A percentile compares a stretch with the other conserved stretches of the same genome.
Evolutionary conservation across 768 basidiomycete species (phyloP).

Genomic region (Mycena olivaceomarginata): DNA sequence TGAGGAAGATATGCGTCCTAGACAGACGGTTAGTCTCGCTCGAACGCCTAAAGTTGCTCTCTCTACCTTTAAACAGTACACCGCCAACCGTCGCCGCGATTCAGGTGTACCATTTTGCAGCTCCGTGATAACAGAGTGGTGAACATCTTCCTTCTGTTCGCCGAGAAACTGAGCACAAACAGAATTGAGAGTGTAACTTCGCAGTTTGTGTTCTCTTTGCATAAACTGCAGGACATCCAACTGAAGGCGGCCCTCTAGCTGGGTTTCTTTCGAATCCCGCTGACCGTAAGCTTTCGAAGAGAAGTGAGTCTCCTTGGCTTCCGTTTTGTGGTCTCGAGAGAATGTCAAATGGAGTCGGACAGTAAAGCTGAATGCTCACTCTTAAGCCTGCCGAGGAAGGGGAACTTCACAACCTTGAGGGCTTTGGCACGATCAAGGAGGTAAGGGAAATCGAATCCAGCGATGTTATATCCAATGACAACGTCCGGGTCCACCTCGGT

Average conservation of each 20-base stretch:
- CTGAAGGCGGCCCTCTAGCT: slow-evolving; percentile 94
- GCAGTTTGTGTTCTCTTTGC: slow-evolving; percentile 98
- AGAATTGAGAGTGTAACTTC: slow-evolving; percentile 97
- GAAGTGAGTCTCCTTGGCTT: slow-evolving; percentile 96
- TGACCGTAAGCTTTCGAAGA: slow-evolving; percentile 98
- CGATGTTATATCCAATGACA: slow-evolving; percentile 96
- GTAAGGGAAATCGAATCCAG: slow-evolving; percentile 97
- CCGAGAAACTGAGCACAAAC: slow-evolving; percentile 98
- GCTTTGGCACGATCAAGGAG: slow-evolving; percentile 94
- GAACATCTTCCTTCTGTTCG: slow-evolving; percentile 99
- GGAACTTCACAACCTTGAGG: slow-evolving; percentile 81
- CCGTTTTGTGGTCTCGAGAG: slow-evolving; percentile 79
- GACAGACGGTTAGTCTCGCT: not conserved
- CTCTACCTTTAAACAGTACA: slow-evolving; percentile 97
- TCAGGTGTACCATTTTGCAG: slow-evolving; percentile 98
- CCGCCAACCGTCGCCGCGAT: slow-evolving; percentile 92
- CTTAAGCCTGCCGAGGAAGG: slow-evolving; percentile 84
- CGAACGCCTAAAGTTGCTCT: too few species aligned
- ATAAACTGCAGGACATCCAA: slow-evolving; percentile 98
- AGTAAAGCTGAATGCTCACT: slow-evolving; percentile 62
- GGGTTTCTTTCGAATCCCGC: slow-evolving; percentile 96
- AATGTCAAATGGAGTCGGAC: slow-evolving; percentile 24
- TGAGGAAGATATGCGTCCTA: slow-evolving; percentile 99
- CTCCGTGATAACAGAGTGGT: slow-evolving; percentile 98
- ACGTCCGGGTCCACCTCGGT: slow-evolving; percentile 95